Conservation (phyloP, 2,329 filamentous ascomycete genomes). For the Colletotrichum tropicicola region DNA sequence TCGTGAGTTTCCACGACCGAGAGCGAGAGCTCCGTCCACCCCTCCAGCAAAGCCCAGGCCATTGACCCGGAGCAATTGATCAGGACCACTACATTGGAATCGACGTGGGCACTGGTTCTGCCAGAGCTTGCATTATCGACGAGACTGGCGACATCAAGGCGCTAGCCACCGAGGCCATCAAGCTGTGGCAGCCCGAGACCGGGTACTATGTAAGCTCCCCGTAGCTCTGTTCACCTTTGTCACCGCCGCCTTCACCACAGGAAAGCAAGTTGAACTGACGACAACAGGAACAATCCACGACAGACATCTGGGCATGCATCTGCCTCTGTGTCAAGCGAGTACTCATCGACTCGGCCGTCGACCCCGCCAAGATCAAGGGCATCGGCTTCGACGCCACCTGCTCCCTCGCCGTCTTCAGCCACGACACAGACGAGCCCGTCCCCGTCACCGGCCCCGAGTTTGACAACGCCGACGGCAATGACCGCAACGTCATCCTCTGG, state of each 20-base stretch:
- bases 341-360: constrained; percentile 82
- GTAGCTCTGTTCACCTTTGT: neutral
- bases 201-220: constrained; percentile 72
- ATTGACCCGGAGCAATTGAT: neutral
- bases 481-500: constrained; percentile 97
- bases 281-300: constrained; percentile 90
- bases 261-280: too few species aligned
- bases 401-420: constrained; percentile 89
- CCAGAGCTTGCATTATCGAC: constrained; percentile 95
- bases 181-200: constrained; percentile 80
- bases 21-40: neutral
- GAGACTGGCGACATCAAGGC: constrained; percentile 86
- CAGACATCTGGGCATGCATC: constrained; percentile 96
- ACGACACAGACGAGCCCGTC: constrained; percentile 90
- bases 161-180: constrained; percentile 78
- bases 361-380: constrained; percentile 79
- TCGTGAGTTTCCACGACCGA: constrained; percentile 13
- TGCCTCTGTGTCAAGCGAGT: constrained; percentile 87
- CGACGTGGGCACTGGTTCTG: constrained; percentile 96
- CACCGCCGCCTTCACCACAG: neutral
- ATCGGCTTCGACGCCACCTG: constrained; percentile 99
- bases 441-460: constrained; percentile 92
- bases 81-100: constrained; percentile 80
- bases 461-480: constrained; percentile 74
- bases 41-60: neutral